phyloP scores from a whole-genome alignment of 129 eudicot species.

The Dittrichia graveolens region DNA sequence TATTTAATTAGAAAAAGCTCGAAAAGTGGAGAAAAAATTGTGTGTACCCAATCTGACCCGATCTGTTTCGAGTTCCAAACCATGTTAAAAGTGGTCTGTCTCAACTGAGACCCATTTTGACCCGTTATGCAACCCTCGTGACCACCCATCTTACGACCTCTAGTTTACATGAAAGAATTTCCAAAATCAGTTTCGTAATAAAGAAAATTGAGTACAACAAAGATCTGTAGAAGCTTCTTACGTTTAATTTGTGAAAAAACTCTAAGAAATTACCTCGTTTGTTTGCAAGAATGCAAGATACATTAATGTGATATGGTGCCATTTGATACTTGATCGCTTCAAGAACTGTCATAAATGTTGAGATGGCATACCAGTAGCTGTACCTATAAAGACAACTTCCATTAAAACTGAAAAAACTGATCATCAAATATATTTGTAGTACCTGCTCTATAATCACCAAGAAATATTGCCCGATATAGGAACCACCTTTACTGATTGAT shows the following conservation, averaged over 20 bases:
- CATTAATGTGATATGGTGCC: conserved; percentile 1
- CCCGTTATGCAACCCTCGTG: not conserved
- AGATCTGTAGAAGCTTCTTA: not conserved
- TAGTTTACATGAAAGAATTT: not conserved
- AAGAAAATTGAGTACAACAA: not conserved
- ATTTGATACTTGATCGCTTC: too few relatives aligned
- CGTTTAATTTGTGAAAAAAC: not conserved
- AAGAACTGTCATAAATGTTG: too few relatives aligned
- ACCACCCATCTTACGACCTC: not conserved
- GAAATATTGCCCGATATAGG: not conserved
- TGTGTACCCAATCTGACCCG: not conserved
- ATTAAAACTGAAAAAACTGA: not conserved
- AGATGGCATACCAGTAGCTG: too few relatives aligned
- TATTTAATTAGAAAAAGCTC: too few relatives aligned
- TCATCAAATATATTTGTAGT: conserved; percentile 14
- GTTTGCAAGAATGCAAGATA: conserved; percentile 15
- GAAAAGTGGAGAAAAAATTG: too few relatives aligned
- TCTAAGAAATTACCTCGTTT: conserved; percentile 8
- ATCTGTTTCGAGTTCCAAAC: too few relatives aligned
- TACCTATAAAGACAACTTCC: conserved; percentile 5
- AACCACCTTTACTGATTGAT: conserved; percentile 2
- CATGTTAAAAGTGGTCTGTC: not conserved
- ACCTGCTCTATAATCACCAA: conserved; percentile 17
- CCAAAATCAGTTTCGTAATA: not conserved
- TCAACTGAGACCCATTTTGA: not conserved